phyloP scores from a whole-genome alignment of 495 filamentous ascomycete genomes.

The Daldinia loculata region DNA sequence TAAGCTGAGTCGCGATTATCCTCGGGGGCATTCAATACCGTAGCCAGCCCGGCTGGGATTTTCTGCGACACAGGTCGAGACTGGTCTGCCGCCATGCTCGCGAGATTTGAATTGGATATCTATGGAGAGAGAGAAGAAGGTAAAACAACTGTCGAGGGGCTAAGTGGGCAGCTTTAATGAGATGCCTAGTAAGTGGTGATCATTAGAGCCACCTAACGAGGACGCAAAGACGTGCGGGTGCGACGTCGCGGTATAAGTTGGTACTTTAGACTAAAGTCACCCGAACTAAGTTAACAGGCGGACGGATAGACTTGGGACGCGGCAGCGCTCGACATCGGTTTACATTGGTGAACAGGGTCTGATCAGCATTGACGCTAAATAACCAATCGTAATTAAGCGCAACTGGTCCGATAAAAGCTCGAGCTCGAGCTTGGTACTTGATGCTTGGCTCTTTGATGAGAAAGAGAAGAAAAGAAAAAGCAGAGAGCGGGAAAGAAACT shows the following conservation, averaged over 20 bases:
- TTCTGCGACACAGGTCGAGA: constrained; percentile 56
- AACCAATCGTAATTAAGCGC: constrained; percentile 45
- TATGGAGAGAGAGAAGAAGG: background rate
- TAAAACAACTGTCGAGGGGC: background rate
- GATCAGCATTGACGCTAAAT: constrained; percentile 38
- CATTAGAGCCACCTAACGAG: constrained; percentile 7
- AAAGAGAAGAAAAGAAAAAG: background rate
- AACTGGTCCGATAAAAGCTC: constrained; percentile 34
- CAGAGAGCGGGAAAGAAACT: background rate
- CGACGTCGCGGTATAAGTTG: constrained; percentile 11
- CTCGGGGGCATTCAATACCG: constrained; percentile 59
- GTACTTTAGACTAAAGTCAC: constrained; percentile 3
- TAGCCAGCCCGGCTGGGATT: constrained; percentile 57
- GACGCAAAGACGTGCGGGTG: constrained; percentile 4
- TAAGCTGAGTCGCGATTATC: constrained; percentile 65
- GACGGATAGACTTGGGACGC: constrained; percentile 2
- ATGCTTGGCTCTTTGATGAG: background rate
- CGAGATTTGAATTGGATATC: background rate
- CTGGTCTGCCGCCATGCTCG: constrained; percentile 49
- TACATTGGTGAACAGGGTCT: constrained; percentile 36
- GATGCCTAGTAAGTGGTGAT: background rate
- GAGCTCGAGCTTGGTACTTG: constrained; percentile 13
- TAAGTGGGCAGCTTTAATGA: constrained; percentile 9
- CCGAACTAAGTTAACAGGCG: constrained; percentile 3
- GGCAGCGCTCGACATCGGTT: constrained; percentile 19